Evolutionary conservation across 306 rosid species (phyloP), one percentile per base, ranked within the genome.

Genomic region (Adenanthera pavonina): DNA sequence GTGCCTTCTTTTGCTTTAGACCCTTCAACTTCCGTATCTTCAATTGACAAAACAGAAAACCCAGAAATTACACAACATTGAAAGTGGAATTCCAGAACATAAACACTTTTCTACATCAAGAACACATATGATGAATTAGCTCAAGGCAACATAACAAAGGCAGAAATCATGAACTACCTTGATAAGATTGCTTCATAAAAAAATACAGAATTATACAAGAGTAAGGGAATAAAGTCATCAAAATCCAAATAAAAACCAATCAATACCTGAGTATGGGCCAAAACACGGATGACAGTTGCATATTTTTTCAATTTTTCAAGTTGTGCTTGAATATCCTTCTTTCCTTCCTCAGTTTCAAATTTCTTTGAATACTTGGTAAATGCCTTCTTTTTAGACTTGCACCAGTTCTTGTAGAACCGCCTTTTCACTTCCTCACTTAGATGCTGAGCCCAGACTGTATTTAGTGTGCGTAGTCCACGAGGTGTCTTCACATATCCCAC

Each of bases 1-100:
- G 98, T 68, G 98, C 97, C 62, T 93, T 93, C 92, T 93, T 93
- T 76, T 93, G 98, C 47, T 93, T 93, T 43, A 93, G 83, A 40
- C 98, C 98, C 79, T 92, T 93, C 97, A 93, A 66, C 81, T 91
- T 93, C 80, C 95, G 85, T 59, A 93, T 88, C 98, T 93, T 34
- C 30, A 49, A 36, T 8, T 57, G 7, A 81, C 16, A 61, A 56
- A 60, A 17, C 33, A 56, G 12, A 56, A 47, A 8, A 14, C 1
- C 16, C 10, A 33, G 46, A 19, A 38, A 0, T 25, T 19, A 25
- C 33, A 59, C 44, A 60, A 36, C 12, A 44, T 35, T 17, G 49
- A 11, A 14, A 0, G 65, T 14, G 3, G 70, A 1, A 14, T 5
- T 44, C 34, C 19, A 44, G 6, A 33, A 72, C 8, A 30, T 12